These are phyloP conservation scores for Sporothrix brunneoviolacea DNA, from an alignment of 2,329 filamentous ascomycete genomes.

Conservation along the genomic window DNA sequence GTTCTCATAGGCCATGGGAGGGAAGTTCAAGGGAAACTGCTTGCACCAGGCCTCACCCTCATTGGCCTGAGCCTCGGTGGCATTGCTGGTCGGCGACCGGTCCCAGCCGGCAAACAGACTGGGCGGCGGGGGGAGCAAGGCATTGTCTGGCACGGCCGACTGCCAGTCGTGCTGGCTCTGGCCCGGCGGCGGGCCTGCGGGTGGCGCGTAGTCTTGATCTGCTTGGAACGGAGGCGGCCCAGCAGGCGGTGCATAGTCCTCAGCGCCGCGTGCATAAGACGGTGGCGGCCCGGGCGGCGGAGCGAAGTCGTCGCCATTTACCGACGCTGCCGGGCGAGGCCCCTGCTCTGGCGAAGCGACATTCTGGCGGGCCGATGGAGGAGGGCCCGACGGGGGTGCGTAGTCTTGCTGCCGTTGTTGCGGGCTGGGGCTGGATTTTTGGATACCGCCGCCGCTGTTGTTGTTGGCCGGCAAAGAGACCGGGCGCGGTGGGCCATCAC, in stretches of 20 bases:
- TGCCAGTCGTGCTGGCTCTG: slow-evolving; percentile 58
- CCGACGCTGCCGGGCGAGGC: too few relatives aligned
- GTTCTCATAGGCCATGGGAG: slow-evolving; percentile 34
- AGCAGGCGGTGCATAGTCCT: slow-evolving; percentile 19
- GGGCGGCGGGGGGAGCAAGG: slow-evolving; percentile 66
- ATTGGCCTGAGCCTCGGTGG: slow-evolving; percentile 38
- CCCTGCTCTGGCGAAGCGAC: too few relatives aligned
- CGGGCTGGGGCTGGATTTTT: neutral
- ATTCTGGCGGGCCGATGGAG: too few relatives aligned
- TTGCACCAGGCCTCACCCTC: slow-evolving; percentile 61
- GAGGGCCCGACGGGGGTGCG: slow-evolving; percentile 20
- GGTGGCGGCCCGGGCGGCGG: slow-evolving; percentile 19
- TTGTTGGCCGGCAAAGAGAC: neutral
- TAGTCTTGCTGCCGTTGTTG: slow-evolving; percentile 4
- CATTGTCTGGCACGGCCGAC: slow-evolving; percentile 62
- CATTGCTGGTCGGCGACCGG: slow-evolving; percentile 62
- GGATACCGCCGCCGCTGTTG: neutral
- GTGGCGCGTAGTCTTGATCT: slow-evolving; percentile 23
- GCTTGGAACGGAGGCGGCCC: slow-evolving; percentile 21
- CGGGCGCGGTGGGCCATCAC: neutral
- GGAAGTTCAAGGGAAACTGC: slow-evolving; percentile 50
- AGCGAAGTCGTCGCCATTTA: too few relatives aligned
- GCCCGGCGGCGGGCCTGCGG: slow-evolving; percentile 29
- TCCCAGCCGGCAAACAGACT: slow-evolving; percentile 58
- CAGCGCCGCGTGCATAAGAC: neutral